Base-by-base conservation (phyloP, 768 basidiomycete species). In the Clitopilus hobsonii region DNA sequence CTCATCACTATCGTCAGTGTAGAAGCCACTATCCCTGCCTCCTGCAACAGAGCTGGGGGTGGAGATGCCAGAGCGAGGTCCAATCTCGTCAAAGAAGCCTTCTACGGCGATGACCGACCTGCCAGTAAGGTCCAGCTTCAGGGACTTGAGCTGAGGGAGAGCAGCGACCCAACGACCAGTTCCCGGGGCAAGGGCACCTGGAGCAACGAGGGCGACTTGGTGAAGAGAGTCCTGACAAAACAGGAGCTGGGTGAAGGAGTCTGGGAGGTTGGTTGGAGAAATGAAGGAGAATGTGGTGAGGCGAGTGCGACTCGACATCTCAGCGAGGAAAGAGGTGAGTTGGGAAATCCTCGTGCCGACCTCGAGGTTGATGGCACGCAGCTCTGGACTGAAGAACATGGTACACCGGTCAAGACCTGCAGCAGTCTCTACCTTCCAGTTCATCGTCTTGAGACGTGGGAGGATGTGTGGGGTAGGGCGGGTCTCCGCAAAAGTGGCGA, bases 111-210 rank as follows among this genome's bases (percentile, higher is more conserved):
- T 82, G 53, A 79, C 69, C 3, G 85, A 81, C 54, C 86, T 75
- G 54, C 84, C 86, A 0, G 87, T 82, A 23, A 91, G 76, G 65
- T 91, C 89, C 49, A 91, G 74, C 62, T 86, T 82, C 55, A 91
- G 71, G 50, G 75, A 77, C 61, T 80, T 84, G 58, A 91, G 75
- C 29, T 74, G 65, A 38, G 84, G 83, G 7, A 90, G 74, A 24
- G 77, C 79, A 22, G 87, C 80, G n/a, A 80, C 71, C 89, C 88
- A 90, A 57, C 80, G 79, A 25, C 89, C 89, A n/a, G 89, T 77
- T 38, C 74, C 75, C n/a, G 88, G 69, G 0, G 84, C 77, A 32
- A 91, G 68, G 24, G 87, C 86, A n/a, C 87, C 88, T 0, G 89
- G 89, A 27, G 88, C 89, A 45, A 86, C 80, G 38, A 91, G 74